phyloP scores from a whole-genome alignment of 2,329 filamentous ascomycete genomes.

The Aspergillus hiratsukae region DNA sequence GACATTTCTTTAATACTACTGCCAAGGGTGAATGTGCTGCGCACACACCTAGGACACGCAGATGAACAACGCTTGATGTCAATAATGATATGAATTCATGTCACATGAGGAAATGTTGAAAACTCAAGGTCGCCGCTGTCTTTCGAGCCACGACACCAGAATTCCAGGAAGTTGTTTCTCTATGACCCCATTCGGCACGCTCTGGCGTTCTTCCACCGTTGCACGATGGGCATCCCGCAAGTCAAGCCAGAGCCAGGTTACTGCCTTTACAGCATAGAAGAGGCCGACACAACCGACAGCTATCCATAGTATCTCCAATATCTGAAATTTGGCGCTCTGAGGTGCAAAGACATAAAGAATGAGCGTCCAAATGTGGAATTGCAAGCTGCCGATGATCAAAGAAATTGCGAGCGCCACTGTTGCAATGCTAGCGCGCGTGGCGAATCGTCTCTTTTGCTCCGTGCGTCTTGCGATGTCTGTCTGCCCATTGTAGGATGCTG shows the following conservation, averaged over 20 bases:
- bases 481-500: not conserved
- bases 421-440: not conserved
- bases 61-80: not conserved
- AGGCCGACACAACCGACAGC: not conserved
- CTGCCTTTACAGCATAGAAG: slow-evolving; percentile 1
- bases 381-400: not conserved
- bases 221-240: not conserved
- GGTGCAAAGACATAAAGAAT: not conserved
- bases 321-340: not conserved
- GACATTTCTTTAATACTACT: not conserved
- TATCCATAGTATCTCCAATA: not conserved
- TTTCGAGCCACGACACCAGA: slow-evolving; percentile 1
- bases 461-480: not conserved
- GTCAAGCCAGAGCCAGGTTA: slow-evolving; percentile 2
- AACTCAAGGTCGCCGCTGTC: slow-evolving; percentile 3
- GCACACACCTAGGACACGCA: not conserved
- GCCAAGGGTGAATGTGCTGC: not conserved
- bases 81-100: not conserved
- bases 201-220: not conserved
- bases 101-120: not conserved
- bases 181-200: not conserved
- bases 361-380: not conserved
- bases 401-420: not conserved
- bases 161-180: slow-evolving; percentile 1
- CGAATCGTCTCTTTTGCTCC: not conserved